Percentiles rank a stretch among this genome's conserved stretches.
Conservation (phyloP, 2,329 filamentous ascomycete genomes). For the Neofusicoccum umdonicola region DNA sequence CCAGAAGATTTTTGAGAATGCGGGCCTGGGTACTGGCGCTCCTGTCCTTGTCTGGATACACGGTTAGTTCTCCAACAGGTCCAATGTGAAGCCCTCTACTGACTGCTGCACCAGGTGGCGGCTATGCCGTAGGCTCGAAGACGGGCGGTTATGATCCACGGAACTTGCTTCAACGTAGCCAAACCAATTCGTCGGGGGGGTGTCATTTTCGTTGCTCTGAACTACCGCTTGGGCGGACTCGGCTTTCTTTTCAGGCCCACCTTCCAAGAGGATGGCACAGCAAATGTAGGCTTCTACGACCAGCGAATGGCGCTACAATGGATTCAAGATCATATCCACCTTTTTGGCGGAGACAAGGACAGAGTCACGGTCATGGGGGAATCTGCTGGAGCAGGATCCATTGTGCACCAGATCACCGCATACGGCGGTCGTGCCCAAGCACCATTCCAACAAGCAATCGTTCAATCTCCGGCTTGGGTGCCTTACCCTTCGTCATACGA, state of each 20-base stretch:
- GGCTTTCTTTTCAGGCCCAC: constrained; percentile 35
- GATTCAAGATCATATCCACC: constrained; percentile 39
- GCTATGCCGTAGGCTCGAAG: constrained; percentile 43
- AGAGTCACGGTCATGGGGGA: constrained; percentile 40
- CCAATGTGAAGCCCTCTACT: constrained; percentile 34
- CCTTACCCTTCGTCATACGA: constrained; percentile 27
- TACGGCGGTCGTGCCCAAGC: constrained; percentile 36
- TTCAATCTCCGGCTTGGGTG: constrained; percentile 42
- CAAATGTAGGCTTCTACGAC: constrained; percentile 37
- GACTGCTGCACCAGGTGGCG: constrained; percentile 34
- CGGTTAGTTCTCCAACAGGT: constrained; percentile 28
- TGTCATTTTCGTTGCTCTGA: constrained; percentile 49
- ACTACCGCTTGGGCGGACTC: constrained; percentile 47
- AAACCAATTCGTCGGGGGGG: constrained; percentile 24
- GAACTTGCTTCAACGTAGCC: constrained; percentile 31
- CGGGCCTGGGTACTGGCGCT: constrained; percentile 27
- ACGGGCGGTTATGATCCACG: constrained; percentile 29
- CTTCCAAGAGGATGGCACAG: constrained; percentile 33
- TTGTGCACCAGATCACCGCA: constrained; percentile 31
- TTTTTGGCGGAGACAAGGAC: constrained; percentile 39
- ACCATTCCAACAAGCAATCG: constrained; percentile 39
- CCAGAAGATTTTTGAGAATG: constrained; percentile 31
- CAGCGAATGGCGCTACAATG: constrained; percentile 41
- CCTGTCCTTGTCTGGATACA: constrained; percentile 46
- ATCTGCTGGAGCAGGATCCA: constrained; percentile 37